phyloP scores from a whole-genome alignment of 106 monocot species.

The Dendrobium nobile region DNA sequence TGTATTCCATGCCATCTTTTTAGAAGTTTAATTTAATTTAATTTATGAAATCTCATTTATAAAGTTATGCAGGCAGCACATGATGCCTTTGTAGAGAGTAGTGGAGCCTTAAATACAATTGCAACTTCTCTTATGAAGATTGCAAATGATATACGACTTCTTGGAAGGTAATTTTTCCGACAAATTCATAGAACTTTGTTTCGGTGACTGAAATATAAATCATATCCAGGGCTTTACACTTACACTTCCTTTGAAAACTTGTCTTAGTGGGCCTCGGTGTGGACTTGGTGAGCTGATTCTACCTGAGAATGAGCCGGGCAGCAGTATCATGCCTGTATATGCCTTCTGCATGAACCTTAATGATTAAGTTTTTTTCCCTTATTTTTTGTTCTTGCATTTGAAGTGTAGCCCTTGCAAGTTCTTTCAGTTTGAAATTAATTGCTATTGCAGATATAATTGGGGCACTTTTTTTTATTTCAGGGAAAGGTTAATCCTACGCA shows the following conservation, averaged over 20 bases:
- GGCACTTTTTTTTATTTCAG: constrained; percentile 30
- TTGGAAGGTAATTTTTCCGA: constrained; percentile 62
- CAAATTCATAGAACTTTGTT: background rate
- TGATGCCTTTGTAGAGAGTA: constrained; percentile 97
- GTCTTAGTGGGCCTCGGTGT: constrained; percentile 75
- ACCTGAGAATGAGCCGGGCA: constrained; percentile 98
- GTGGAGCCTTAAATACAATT: constrained; percentile 93
- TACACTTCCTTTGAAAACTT: constrained; percentile 3
- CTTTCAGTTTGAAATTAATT: background rate
- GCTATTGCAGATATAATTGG: background rate
- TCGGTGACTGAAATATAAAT: background rate
- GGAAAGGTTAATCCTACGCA: constrained; percentile 99
- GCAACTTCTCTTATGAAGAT: constrained; percentile 96
- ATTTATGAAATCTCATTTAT: background rate
- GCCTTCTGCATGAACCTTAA: constrained; percentile 2
- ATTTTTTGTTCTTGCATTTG: constrained; percentile 4
- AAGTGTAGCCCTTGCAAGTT: background rate
- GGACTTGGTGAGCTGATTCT: constrained; percentile 95
- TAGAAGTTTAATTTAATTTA: background rate
- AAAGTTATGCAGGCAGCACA: constrained; percentile 65
- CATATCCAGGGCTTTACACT: background rate
- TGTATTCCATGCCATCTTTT: background rate
- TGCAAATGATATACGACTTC: constrained; percentile 91
- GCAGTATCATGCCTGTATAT: constrained; percentile 96
- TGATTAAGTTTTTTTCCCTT: background rate